Evolutionary conservation across 768 basidiomycete species (phyloP), one percentile per base, ranked within the genome.

Genomic region (Piloderma croceum): DNA sequence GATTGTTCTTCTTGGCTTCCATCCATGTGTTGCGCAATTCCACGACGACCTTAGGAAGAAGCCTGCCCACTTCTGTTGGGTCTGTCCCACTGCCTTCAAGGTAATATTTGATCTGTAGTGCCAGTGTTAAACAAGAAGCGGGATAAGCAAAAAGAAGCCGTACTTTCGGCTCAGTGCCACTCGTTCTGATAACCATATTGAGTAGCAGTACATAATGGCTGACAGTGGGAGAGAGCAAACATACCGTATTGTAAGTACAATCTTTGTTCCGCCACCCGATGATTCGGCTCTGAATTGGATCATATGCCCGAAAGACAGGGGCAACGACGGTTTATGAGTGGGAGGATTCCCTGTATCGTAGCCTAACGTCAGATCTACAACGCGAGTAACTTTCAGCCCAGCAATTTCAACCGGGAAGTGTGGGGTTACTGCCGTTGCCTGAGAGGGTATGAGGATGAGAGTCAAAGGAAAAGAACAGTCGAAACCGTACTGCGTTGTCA

Each of bases 161-260:
- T 52, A 84, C 87, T 77, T 92, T 92, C 0, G 90, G 90, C 51
- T 92, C 90, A 11, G 90, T 93, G 15, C 90, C 90, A 49, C 86
- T 89, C 21, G 90, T 92, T 39, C 90, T 83, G 44, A 15, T 36
- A 41, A 23, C 23, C 11, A 6, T 25, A 22, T 31, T 45, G 37
- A 39, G 11, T 31, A 25, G 6, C 24, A 23, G 31, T 48, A 3
- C 38, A 33, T 21, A 25, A 31, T 2, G 25, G 39, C 7, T 5
- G 7, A 5, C 27, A 37, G 37, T 22, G 31, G 19, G 10, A 21
- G 18, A 36, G 17, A 19, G 23, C 22, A 34, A 11, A 55, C 65
- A 6, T 57, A 84, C 85, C 87, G 69, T 24, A 76, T 72, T 1
- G 90, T 92, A 37, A 91, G 63, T 1, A 77, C 74, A 31, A 90